Base-by-base conservation (phyloP, 164 flowering plant genomes). In the Umbilicus rupestris region DNA sequence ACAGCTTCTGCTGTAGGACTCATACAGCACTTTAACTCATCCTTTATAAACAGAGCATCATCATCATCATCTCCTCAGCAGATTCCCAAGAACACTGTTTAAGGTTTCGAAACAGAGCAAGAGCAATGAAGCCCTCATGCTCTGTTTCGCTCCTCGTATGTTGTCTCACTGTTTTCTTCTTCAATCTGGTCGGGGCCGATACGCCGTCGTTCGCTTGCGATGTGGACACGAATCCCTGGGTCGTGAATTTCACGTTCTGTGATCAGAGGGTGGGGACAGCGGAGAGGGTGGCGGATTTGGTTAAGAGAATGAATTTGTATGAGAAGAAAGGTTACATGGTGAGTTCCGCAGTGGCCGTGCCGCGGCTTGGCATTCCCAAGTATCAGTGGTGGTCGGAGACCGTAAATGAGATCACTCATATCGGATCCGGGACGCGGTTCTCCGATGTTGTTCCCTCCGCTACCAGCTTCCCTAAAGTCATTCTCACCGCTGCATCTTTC, bases 311-410 rank as follows among this genome's bases (percentile, higher is more conserved):
- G 5, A 95, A 94, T 70, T 76, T 95, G 86, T 78, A 81, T 45
- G 98, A 95, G 86, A 95, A 92, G 63, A 80, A 92, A 39, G 65
- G 65, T 44, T 80, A 78, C 65, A 55, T 90, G 77, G 92, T 82
- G 72, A 71, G 82, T 65, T 70, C 63, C 14, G 86, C 94, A 2
- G 83, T 72, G 17, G 73, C 73, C 47, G 91, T 88, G 44, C 66
- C 70, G 62, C 70, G 99, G 66, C 94, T 92, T 33, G 97, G 99
- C 15, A 87, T 95, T 17, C 97, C 99, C 0, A 73, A 73, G 24
- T 95, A 95, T 67, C 85, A 90, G 66, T 95, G 99, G 99, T 95
- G 99, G 99, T 95, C 99, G n/a, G 99, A 95, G 78, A 97, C 97
- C 58, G 70, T 95, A 57, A 97, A 95, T 74, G 97, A 97, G 0